Evolutionary conservation across 345 rosid species (phyloP).

Genomic region (Hypericum androsaemum): DNA sequence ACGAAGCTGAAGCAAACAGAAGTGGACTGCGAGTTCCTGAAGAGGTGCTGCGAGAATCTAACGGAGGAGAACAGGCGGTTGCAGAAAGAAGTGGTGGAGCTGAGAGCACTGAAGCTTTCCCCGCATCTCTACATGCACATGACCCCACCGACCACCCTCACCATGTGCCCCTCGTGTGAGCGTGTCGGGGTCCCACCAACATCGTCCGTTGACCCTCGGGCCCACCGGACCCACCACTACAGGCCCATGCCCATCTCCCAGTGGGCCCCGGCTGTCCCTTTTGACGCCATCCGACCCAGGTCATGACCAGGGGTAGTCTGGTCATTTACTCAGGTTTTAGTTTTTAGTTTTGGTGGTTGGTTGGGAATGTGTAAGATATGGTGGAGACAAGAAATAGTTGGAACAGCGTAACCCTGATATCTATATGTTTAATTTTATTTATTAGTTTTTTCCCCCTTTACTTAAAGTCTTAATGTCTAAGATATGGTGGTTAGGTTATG

Average conservation of each 20-base stretch:
- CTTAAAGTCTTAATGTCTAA: constrained; percentile 18
- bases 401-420: constrained; percentile 2
- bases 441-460: not conserved
- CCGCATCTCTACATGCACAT: constrained; percentile 5
- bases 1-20: constrained; percentile 5
- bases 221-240: constrained; percentile 8
- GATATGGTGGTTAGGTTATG: constrained; percentile 29
- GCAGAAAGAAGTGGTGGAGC: constrained; percentile 1
- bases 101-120: constrained; percentile 5
- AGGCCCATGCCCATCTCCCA: constrained; percentile 41
- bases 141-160: constrained; percentile 6
- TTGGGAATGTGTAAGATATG: constrained; percentile 9
- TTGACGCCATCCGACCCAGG: constrained; percentile 45
- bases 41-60: constrained; percentile 1
- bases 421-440: no score
- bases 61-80: constrained; percentile 4
- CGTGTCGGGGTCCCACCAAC: constrained; percentile 3
- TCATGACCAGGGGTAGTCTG: constrained; percentile 18
- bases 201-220: not conserved
- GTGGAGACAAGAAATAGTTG: not conserved
- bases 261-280: constrained; percentile 38
- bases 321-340: constrained; percentile 9
- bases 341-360: not conserved
- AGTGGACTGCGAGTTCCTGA: constrained; percentile 5
- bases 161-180: constrained; percentile 5